Conservation (phyloP, 176 grass and related monocot genomes). For the Zea mays region Zm-B73-REFERENCE-NAM-5.0 NC_050104.1:117522001-117522500, state of each 20-base stretch:
- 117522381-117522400: not conserved
- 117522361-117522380: conserved; percentile 29
- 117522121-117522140: no score
- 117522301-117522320: not conserved
- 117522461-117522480: not conserved
- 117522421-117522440: conserved; percentile 33
- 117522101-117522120: no score
- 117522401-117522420: conserved; percentile 18
- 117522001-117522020: no score
- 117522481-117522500: not conserved
- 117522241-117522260: not conserved
- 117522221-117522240: not conserved
- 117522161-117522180: no score
- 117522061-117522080: no score
- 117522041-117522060: no score
- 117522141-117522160: no score
- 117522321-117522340: not conserved
- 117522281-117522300: not conserved
- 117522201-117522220: no score
- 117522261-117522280: not conserved
- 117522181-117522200: no score
- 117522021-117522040: no score
- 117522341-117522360: not conserved
- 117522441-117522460: not conserved
- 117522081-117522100: no score